phyloP scores from a whole-genome alignment of 1,284 basidiomycete genomes.

The Tranzscheliella williamsii region DNA sequence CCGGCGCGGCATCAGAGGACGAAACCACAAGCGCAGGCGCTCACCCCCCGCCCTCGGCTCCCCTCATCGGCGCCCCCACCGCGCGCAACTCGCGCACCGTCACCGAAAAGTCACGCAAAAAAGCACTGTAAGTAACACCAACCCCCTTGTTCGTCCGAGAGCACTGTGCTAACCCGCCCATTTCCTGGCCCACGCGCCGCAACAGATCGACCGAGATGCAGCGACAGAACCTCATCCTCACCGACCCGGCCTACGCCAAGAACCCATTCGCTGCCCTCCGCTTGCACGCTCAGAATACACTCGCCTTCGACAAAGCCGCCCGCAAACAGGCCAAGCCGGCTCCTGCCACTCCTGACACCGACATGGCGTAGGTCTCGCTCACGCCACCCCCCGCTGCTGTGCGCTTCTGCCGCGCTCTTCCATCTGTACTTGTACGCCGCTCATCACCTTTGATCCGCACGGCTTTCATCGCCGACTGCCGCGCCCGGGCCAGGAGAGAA shows the following conservation, averaged over 20 bases:
- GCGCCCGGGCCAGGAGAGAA: no score
- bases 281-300: constrained; percentile 51
- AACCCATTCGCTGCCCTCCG: constrained; percentile 55
- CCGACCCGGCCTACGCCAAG: constrained; percentile 42
- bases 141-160: neutral
- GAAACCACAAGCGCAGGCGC: no score
- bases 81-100: constrained; percentile 30
- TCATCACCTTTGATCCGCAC: no score
- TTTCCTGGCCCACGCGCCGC: no score
- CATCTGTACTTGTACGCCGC: no score
- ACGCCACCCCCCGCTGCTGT: no score
- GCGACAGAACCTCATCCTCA: constrained; percentile 50
- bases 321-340: no score
- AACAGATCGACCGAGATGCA: constrained; percentile 39
- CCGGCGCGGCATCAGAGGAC: constrained; percentile 8
- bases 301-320: constrained; percentile 35
- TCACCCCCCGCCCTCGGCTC: neutral
- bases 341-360: no score
- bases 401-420: no score
- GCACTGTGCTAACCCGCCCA: no score
- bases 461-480: no score
- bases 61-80: constrained; percentile 12
- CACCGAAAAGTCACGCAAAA: constrained; percentile 43
- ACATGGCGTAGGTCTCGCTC: no score
- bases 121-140: constrained; percentile 40